Evolutionary conservation across 139 green algal species (phyloP).

Genomic region (Desmodesmus armatus): DNA sequence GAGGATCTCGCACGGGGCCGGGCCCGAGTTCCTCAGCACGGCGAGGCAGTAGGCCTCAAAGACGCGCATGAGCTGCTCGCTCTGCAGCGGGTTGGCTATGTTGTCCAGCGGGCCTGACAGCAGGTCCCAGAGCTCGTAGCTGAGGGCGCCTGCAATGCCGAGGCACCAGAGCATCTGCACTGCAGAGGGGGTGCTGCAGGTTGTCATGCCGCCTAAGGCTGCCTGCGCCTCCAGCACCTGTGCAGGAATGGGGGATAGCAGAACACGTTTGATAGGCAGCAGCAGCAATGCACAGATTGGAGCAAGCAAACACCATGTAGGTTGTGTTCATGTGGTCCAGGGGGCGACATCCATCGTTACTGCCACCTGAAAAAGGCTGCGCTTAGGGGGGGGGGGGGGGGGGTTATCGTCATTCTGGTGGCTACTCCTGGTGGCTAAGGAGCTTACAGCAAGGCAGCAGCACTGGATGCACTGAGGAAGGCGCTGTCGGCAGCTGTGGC

Average conservation of each 20-base stretch:
- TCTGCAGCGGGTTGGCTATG: neutral
- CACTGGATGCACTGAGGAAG: neutral
- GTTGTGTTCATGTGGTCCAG: neutral
- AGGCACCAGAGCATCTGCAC: conserved; percentile 36
- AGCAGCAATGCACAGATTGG: neutral
- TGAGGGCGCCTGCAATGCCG: neutral
- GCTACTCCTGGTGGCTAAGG: neutral
- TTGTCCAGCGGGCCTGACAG: conserved; percentile 24
- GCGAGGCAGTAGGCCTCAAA: conserved; percentile 49
- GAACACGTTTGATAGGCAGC: too few species aligned
- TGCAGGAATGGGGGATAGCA: neutral
- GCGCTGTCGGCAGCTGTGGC: too few species aligned
- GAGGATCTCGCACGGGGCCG: neutral
- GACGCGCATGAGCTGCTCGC: conserved; percentile 28
- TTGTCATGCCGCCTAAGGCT: neutral
- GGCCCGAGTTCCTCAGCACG: conserved; percentile 17
- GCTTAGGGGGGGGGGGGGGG: neutral
- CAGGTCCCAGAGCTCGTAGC: conserved; percentile 28
- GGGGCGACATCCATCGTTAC: neutral
- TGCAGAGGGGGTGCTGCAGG: conserved; percentile 12
- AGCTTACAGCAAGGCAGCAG: neutral
- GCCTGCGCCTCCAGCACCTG: conserved; percentile 1
- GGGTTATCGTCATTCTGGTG: neutral
- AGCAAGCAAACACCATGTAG: neutral
- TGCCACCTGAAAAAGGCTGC: neutral